Percentiles rank a stretch among this genome's conserved stretches.
Conservation (phyloP, 148 eudicot species). For the Vaccinium darrowii region DNA sequence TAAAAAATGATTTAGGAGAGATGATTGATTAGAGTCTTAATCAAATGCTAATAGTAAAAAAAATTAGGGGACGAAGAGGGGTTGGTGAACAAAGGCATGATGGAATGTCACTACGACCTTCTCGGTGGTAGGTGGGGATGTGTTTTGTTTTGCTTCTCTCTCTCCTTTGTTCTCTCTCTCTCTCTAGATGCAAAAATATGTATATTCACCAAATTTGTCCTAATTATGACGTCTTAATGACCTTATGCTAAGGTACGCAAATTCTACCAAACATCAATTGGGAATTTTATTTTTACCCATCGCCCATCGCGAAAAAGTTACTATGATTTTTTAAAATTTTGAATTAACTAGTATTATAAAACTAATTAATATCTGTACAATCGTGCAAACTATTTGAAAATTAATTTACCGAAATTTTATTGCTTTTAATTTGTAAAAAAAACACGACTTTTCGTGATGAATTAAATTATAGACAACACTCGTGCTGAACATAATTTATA, state of each 20-base stretch:
- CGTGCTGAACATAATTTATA: background rate
- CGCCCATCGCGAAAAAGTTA: background rate
- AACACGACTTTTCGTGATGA: background rate
- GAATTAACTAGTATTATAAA: too few species aligned
- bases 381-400: background rate
- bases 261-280: background rate
- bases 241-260: background rate
- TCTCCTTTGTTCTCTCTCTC: background rate
- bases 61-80: background rate
- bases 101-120: background rate
- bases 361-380: background rate
- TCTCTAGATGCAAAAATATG: background rate
- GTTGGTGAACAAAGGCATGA: constrained; percentile 16
- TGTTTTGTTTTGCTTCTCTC: background rate
- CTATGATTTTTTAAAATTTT: too few species aligned
- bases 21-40: background rate
- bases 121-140: constrained; percentile 19
- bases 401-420: too few species aligned
- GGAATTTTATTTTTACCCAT: too few species aligned
- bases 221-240: background rate
- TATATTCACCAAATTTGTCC: background rate
- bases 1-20: background rate
- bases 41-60: too few species aligned
- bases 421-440: too few species aligned
- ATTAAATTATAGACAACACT: background rate